Conservation (phyloP, 1,284 basidiomycete genomes). For the Boletus albobrunnescens region DNA sequence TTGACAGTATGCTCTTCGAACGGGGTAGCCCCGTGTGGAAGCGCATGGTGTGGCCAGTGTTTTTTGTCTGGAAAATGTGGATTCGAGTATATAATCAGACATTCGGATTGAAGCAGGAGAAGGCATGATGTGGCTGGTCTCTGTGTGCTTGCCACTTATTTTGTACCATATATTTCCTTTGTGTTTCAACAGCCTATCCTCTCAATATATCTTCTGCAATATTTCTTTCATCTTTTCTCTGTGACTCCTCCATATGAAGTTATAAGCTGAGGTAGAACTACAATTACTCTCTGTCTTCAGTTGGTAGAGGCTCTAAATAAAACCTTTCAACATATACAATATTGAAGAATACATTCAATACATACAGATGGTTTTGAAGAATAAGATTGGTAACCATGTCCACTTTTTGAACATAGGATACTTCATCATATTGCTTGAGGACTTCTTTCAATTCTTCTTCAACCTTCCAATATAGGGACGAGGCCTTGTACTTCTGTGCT, state of each 20-base stretch:
- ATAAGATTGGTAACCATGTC: not conserved
- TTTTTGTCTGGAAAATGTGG: constrained; percentile 6
- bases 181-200: too few relatives aligned
- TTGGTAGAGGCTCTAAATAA: not conserved
- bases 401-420: not conserved
- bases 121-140: too few relatives aligned
- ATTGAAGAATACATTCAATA: not conserved
- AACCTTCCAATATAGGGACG: not conserved
- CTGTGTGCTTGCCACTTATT: too few relatives aligned
- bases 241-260: not conserved
- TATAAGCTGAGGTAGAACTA: not conserved
- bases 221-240: not conserved
- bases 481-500: not conserved
- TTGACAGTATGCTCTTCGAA: constrained; percentile 24
- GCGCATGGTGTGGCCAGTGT: constrained; percentile 22
- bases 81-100: not conserved
- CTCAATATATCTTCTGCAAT: too few relatives aligned
- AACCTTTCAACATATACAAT: not conserved
- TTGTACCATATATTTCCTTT: too few relatives aligned
- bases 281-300: not conserved
- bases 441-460: not conserved
- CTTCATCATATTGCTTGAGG: not conserved
- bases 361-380: not conserved
- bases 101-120: constrained; percentile 7
- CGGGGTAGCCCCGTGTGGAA: constrained; percentile 17